Conservation (phyloP, 192 early-diverging fungal genomes). For the Linnemannia hyalina region DNA sequence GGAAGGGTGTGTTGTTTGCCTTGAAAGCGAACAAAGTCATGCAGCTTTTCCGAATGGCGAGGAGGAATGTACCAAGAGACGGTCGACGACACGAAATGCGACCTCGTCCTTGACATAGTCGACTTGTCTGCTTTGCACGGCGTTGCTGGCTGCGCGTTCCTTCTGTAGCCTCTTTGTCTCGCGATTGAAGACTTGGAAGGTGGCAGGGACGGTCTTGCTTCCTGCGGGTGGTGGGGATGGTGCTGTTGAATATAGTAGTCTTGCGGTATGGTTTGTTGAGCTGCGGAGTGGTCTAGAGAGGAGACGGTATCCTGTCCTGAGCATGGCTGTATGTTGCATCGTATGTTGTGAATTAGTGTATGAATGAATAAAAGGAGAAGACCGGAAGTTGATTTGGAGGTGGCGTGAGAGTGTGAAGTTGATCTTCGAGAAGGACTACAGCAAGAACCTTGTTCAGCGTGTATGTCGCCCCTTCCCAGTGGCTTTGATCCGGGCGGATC, state of each 20-base stretch:
- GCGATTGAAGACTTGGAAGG: slow-evolving; percentile 86
- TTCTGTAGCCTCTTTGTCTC: slow-evolving; percentile 81
- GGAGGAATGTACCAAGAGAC: slow-evolving; percentile 72
- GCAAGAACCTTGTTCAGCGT: too few species aligned
- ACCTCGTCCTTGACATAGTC: slow-evolving; percentile 96
- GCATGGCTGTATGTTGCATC: not conserved
- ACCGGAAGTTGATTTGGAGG: not conserved
- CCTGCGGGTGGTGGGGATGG: slow-evolving; percentile 22
- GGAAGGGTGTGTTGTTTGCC: too few species aligned
- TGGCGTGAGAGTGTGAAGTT: not conserved
- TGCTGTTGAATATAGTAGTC: slow-evolving; percentile 34
- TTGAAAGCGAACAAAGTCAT: not conserved
- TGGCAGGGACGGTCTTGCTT: slow-evolving; percentile 42
- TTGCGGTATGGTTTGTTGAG: not conserved
- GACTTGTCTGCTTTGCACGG: slow-evolving; percentile 70
- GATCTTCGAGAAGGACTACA: slow-evolving; percentile 10
- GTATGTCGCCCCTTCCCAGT: not conserved
- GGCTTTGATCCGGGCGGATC: slow-evolving; percentile 14
- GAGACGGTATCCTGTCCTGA: slow-evolving; percentile 10
- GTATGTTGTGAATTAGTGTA: not conserved
- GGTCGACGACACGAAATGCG: slow-evolving; percentile 88
- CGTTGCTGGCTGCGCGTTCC: slow-evolving; percentile 76
- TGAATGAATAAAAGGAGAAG: not conserved
- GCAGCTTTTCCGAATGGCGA: not conserved
- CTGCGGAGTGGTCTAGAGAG: not conserved